Base-by-base conservation (phyloP, 768 basidiomycete genomes). In the Phlegmacium glaucopus region DNA sequence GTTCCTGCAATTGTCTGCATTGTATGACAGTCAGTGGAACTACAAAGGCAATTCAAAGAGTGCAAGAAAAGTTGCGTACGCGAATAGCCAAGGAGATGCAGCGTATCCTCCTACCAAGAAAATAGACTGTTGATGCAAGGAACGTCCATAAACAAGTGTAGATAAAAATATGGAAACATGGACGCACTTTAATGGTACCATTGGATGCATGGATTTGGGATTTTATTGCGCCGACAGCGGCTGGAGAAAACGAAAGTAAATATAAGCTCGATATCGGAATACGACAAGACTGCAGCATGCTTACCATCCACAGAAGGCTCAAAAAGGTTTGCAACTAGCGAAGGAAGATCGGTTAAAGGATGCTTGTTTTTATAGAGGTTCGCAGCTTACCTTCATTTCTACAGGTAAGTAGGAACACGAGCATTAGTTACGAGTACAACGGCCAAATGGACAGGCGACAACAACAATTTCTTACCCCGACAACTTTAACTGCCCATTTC, bases 51-150 rank as follows among this genome's bases (percentile, higher is more conserved):
- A 17, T 4, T 12, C 30, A 13, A 12, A 35, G 12, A 27, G 30
- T 40, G 38, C 12, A 35, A 15, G n/a, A 12, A 22, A 25, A 9
- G 9, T 26, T 18, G 11, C 68, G 9, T 54, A 70, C 71, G 53
- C 62, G 62, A 88, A 90, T 26, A 90, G 69, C 86, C 87, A 90
- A 1, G 86, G 84, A 49, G 85, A 88, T 1, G 88, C 87, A 2
- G 88, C 88, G 54, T 89, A 90, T 39, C 88, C 88, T 58, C 88
- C 88, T 9, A 90, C 88, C 17, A 90, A 69, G 72, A 87, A 90
- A 4, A 90, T 80, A n/a, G 85, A 87, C 84, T 88, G 2, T 22
- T 22, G 22, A 22, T 22, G 22, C 22, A 22, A 5, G 22, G 22
- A 22, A 22, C 22, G 22, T 22, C 22, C 22, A 3, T 22, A 22